Conservation (phyloP, 257 asterid genomes). For the Solanum sejunctum region DNA sequence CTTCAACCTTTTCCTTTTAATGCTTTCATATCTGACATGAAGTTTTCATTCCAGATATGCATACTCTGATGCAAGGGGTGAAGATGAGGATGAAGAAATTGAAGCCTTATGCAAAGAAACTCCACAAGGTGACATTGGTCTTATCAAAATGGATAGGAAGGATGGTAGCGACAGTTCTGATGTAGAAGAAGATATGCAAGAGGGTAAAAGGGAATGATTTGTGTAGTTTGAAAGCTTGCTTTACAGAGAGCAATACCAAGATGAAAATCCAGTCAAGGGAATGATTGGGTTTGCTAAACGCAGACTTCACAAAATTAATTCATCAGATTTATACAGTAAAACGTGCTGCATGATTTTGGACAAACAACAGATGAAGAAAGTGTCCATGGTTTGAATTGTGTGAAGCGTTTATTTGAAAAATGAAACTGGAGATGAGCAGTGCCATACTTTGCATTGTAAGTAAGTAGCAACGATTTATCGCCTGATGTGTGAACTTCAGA, state of each 20-base stretch:
- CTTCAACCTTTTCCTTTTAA: neutral
- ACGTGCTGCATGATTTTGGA: neutral
- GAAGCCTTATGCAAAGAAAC: slow-evolving; percentile 52
- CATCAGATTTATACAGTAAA: neutral
- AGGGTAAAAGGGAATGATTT: slow-evolving; percentile 42
- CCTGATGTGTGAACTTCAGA: neutral
- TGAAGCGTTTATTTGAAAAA: neutral
- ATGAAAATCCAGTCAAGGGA: neutral
- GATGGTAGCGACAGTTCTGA: slow-evolving; percentile 40
- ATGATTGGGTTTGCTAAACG: neutral
- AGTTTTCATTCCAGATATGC: slow-evolving; percentile 52
- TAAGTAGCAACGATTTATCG: neutral
- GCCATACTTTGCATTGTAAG: neutral
- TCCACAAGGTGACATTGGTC: slow-evolving; percentile 56
- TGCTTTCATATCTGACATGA: neutral
- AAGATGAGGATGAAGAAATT: slow-evolving; percentile 66
- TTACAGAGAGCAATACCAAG: neutral
- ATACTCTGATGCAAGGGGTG: slow-evolving; percentile 70
- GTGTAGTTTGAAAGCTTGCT: neutral
- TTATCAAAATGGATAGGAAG: slow-evolving; percentile 45
- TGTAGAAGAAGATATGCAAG: slow-evolving; percentile 38
- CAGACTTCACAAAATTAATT: neutral
- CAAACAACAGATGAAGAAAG: neutral
- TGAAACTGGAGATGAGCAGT: neutral
- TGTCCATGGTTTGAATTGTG: neutral